phyloP scores from a whole-genome alignment of 345 rosid species.

The Lenwebbia sp. region DNA sequence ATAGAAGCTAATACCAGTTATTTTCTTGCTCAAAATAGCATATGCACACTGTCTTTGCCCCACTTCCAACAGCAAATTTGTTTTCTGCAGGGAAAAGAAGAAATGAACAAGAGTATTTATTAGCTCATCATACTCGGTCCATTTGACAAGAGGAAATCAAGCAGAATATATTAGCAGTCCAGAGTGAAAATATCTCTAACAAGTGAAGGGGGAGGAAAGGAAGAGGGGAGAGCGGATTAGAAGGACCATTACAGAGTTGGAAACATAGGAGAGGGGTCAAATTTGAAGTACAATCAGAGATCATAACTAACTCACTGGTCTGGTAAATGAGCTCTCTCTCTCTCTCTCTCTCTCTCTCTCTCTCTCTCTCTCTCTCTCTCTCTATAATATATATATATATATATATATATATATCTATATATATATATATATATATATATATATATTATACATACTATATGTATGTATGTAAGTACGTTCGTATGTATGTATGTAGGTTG shows the following conservation, averaged over 20 bases:
- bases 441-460: no score
- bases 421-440: no score
- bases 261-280: neutral
- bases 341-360: no score
- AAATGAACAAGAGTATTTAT: neutral
- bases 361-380: no score
- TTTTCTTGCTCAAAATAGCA: constrained; percentile 99
- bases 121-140: neutral
- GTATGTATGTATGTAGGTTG: neutral
- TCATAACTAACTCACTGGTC: neutral
- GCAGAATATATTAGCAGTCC: neutral
- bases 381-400: no score
- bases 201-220: neutral
- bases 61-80: constrained; percentile 99
- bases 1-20: constrained; percentile 52
- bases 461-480: no score
- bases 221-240: neutral
- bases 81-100: constrained; percentile 40
- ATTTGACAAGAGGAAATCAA: neutral
- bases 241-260: neutral
- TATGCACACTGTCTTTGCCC: constrained; percentile 93
- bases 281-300: neutral
- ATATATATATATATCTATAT: no score
- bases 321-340: neutral
- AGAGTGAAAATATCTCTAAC: neutral